phyloP scores from a whole-genome alignment of 2,329 filamentous ascomycete genomes.

The Pseudonectria foliicola region DNA sequence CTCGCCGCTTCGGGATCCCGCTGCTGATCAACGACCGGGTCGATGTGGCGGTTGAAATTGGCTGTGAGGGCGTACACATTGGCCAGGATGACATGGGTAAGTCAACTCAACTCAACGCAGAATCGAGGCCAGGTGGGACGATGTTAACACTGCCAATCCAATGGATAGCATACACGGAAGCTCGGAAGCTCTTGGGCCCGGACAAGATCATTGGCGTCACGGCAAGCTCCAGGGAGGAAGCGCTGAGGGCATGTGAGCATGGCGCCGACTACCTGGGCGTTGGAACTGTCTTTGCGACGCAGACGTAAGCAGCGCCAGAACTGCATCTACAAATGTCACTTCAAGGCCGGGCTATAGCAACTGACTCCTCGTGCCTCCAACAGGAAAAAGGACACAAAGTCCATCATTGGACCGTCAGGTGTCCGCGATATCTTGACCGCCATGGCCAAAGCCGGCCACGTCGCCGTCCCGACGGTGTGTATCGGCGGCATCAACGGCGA shows the following conservation, averaged over 20 bases:
- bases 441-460: slow-evolving; percentile 43
- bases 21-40: slow-evolving; percentile 90
- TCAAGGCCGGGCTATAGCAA: too few relatives aligned
- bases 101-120: slow-evolving; percentile 21
- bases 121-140: too few relatives aligned
- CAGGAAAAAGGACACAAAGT: slow-evolving; percentile 80
- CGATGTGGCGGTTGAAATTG: slow-evolving; percentile 78
- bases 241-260: slow-evolving; percentile 59
- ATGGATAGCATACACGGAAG: slow-evolving; percentile 31
- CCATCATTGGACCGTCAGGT: slow-evolving; percentile 49
- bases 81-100: slow-evolving; percentile 88
- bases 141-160: background rate
- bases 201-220: slow-evolving; percentile 84
- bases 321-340: too few relatives aligned
- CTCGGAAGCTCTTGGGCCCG: slow-evolving; percentile 65
- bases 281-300: slow-evolving; percentile 80
- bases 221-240: slow-evolving; percentile 68
- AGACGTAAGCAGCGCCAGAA: slow-evolving; percentile 50
- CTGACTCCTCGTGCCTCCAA: too few relatives aligned
- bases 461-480: slow-evolving; percentile 59
- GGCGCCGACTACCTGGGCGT: slow-evolving; percentile 91
- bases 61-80: slow-evolving; percentile 86
- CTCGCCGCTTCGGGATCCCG: slow-evolving; percentile 61
- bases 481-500: slow-evolving; percentile 81
- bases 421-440: slow-evolving; percentile 45